phyloP scores from a whole-genome alignment of 2,329 filamentous ascomycete species.

The Ampelomyces quisqualis region DNA sequence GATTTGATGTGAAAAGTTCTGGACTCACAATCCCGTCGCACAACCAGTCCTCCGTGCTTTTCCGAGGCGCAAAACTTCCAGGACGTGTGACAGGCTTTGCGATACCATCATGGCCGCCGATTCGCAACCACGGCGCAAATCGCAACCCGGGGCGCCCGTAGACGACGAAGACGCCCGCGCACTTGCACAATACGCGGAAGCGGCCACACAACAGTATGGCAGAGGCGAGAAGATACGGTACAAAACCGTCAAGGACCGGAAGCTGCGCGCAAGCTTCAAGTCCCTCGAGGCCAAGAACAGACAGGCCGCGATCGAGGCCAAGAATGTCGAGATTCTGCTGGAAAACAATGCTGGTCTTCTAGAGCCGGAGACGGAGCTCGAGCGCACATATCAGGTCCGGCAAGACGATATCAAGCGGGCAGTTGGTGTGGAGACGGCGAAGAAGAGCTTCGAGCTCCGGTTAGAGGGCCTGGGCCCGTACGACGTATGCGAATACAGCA shows the following conservation, averaged over 20 bases:
- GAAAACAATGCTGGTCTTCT: slow-evolving; percentile 85
- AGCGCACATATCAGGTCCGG: slow-evolving; percentile 87
- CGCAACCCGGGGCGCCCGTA: slow-evolving; percentile 21
- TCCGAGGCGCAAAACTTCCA: background rate
- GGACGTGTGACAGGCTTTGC: background rate
- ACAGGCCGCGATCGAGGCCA: slow-evolving; percentile 77
- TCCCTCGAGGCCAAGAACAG: slow-evolving; percentile 80
- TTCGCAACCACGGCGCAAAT: slow-evolving; percentile 24
- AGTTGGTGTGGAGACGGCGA: slow-evolving; percentile 79
- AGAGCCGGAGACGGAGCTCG: slow-evolving; percentile 83
- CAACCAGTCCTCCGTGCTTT: no score
- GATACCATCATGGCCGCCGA: slow-evolving; percentile 25
- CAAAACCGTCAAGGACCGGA: slow-evolving; percentile 80
- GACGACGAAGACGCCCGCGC: slow-evolving; percentile 34
- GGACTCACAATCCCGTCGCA: no score
- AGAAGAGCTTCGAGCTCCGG: slow-evolving; percentile 89
- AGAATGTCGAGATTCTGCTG: slow-evolving; percentile 91
- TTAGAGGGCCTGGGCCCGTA: slow-evolving; percentile 80
- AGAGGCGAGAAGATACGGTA: slow-evolving; percentile 74
- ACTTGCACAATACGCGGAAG: slow-evolving; percentile 35
- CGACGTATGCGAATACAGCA: slow-evolving; percentile 80
- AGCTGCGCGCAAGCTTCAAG: slow-evolving; percentile 77
- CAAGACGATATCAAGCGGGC: slow-evolving; percentile 79
- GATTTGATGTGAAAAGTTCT: no score
- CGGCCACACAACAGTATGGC: slow-evolving; percentile 75